Conservation (phyloP, 345 rosid genomes). For the Hibiscus syriacus region DNA sequence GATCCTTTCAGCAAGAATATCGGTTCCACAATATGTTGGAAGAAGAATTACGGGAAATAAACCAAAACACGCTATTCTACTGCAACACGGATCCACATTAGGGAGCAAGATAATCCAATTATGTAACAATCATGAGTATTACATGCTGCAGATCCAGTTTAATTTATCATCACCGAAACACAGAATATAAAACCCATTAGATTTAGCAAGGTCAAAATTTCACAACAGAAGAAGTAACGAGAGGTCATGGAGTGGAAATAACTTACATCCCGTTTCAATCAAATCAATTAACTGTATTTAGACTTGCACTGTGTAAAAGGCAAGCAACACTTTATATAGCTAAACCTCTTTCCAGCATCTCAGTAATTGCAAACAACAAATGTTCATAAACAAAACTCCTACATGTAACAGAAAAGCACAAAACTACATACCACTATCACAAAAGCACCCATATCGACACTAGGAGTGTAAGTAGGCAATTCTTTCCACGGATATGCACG, state of each 20-base stretch:
- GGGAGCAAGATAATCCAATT: not conserved
- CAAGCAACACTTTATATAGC: not conserved
- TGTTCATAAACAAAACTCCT: not conserved
- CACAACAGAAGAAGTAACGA: not conserved
- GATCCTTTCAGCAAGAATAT: not conserved
- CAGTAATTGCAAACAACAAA: not conserved
- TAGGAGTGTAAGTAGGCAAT: constrained; percentile 84
- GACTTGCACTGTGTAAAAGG: not conserved
- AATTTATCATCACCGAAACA: not conserved
- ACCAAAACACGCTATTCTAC: not conserved
- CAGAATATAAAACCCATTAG: not conserved
- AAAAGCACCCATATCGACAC: constrained; percentile 97
- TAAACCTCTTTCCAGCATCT: not conserved
- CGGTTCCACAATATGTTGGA: not conserved
- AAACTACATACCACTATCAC: constrained; percentile 89
- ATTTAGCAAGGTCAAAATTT: not conserved
- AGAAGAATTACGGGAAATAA: no score
- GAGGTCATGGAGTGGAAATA: not conserved
- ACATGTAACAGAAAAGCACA: no score
- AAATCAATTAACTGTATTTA: not conserved
- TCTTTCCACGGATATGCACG: constrained; percentile 89
- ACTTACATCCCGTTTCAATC: not conserved
- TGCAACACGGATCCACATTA: not conserved
- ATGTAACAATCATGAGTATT: no score
- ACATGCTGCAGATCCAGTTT: not conserved